phyloP scores from a whole-genome alignment of 805 yeast genomes.

The Clavispora phyllophila region DNA sequence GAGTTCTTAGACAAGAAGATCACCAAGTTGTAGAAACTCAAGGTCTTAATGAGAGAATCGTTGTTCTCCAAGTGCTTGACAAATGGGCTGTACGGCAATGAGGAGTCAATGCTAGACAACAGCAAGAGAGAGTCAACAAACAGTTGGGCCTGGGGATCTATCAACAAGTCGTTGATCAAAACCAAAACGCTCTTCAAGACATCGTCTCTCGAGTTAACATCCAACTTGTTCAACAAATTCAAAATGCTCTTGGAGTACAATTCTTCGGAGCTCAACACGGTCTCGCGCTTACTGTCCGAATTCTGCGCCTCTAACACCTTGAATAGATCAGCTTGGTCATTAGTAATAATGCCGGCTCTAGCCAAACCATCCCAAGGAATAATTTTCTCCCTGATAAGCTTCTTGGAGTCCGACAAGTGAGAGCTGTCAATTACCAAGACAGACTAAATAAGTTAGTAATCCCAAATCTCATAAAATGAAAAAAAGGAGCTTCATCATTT shows the following conservation, averaged over 20 bases:
- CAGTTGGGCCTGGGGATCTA: slow-evolving; percentile 30
- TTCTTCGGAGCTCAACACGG: slow-evolving; percentile 41
- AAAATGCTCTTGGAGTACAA: slow-evolving; percentile 52
- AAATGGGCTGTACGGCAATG: slow-evolving; percentile 52
- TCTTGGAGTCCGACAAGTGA: slow-evolving; percentile 58
- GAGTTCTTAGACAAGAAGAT: slow-evolving; percentile 36
- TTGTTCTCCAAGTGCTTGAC: slow-evolving; percentile 45
- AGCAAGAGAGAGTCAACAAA: slow-evolving; percentile 38
- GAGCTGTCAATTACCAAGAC: slow-evolving; percentile 56
- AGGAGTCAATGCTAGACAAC: slow-evolving; percentile 35
- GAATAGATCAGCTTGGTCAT: slow-evolving; percentile 61
- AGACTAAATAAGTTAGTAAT: slow-evolving; percentile 15
- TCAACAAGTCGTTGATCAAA: slow-evolving; percentile 52
- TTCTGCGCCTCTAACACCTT: slow-evolving; percentile 49
- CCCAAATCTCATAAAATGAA: background rate
- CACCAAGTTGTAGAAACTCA: slow-evolving; percentile 51
- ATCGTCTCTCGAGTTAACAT: slow-evolving; percentile 48
- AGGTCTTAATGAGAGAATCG: slow-evolving; percentile 54
- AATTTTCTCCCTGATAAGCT: slow-evolving; percentile 69
- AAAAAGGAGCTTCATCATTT: background rate
- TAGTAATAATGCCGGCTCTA: slow-evolving; percentile 62
- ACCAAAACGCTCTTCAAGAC: slow-evolving; percentile 62
- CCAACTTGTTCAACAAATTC: slow-evolving; percentile 46
- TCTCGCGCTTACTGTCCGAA: slow-evolving; percentile 35
- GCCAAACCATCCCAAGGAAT: slow-evolving; percentile 92